A percentile compares a stretch with the other conserved stretches of the same genome.
phyloP scores from a whole-genome alignment of 2,329 filamentous ascomycete species.

The Apiospora phragmitis region DNA sequence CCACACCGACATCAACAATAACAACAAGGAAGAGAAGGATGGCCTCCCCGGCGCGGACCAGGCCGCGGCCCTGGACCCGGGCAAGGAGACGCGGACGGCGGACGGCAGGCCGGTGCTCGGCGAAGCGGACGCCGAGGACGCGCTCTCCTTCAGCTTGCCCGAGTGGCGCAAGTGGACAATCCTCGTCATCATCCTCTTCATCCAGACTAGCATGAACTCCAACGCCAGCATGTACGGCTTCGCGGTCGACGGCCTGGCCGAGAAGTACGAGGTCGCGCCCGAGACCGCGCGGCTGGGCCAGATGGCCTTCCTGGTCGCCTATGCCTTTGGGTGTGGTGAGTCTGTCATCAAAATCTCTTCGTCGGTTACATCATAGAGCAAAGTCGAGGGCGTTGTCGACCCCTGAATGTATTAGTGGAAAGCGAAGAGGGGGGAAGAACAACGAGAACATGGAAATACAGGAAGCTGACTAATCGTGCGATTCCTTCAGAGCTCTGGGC shows the following conservation, averaged over 20 bases:
- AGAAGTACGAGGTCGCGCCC: slow-evolving; percentile 45
- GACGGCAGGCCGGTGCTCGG: slow-evolving; percentile 33
- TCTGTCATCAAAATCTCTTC: not conserved
- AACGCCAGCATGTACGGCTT: slow-evolving; percentile 56
- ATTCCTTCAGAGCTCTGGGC: slow-evolving; percentile 49
- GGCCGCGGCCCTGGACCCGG: not conserved
- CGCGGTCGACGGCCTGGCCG: slow-evolving; percentile 43
- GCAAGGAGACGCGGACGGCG: not conserved
- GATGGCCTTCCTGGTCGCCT: slow-evolving; percentile 50
- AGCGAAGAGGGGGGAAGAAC: not conserved
- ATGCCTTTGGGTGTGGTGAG: slow-evolving; percentile 44
- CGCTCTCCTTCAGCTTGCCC: slow-evolving; percentile 45
- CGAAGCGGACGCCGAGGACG: slow-evolving; percentile 50
- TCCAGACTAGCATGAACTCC: slow-evolving; percentile 58
- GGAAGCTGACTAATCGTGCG: not conserved
- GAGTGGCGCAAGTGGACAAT: slow-evolving; percentile 53
- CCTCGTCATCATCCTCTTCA: slow-evolving; percentile 49
- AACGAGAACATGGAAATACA: not conserved
- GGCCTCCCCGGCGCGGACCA: not conserved
- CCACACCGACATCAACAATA: not conserved
- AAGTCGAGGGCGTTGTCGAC: not conserved
- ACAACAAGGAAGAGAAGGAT: not conserved
- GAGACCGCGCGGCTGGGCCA: slow-evolving; percentile 49
- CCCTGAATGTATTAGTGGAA: not conserved
- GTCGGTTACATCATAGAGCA: not conserved